These are phyloP conservation scores for Leucocoprinus sp. DNA, from an alignment of 768 basidiomycete genomes.

Conservation along the genomic window DNA sequence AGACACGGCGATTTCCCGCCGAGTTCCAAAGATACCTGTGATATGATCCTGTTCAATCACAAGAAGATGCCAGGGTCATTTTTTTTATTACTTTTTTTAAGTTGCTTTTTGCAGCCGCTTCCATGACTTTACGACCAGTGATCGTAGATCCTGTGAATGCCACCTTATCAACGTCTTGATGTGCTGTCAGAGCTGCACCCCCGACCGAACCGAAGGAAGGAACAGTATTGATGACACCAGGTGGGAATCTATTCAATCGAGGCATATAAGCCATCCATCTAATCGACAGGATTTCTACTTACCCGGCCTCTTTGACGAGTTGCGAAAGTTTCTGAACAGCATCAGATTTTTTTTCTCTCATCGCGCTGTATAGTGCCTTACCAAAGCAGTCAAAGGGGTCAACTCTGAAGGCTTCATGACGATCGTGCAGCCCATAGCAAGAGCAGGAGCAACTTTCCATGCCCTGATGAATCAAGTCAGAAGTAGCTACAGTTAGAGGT, in stretches of 20 bases:
- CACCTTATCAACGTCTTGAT: conserved; percentile 85
- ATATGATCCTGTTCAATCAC: conserved; percentile 9
- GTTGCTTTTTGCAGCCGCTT: conserved; percentile 88
- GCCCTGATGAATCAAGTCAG: conserved; percentile 33
- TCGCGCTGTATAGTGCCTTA: conserved; percentile 23
- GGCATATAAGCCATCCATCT: conserved; percentile 8
- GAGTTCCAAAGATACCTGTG: conserved; percentile 81
- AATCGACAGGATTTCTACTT: conserved; percentile 15
- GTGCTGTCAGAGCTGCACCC: conserved; percentile 77
- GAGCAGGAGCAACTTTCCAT: conserved; percentile 91
- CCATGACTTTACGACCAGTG: conserved; percentile 86
- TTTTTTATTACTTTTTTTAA: conserved; percentile 68
- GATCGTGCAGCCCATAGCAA: conserved; percentile 87
- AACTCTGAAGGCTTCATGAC: conserved; percentile 94
- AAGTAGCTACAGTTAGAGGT: neutral
- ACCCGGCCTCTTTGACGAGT: conserved; percentile 81
- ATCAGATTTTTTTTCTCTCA: conserved; percentile 8
- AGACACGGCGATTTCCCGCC: conserved; percentile 90
- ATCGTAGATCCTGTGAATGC: conserved; percentile 92
- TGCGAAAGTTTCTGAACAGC: conserved; percentile 65
- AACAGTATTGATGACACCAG: conserved; percentile 85
- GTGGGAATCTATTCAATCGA: conserved; percentile 56
- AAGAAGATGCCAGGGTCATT: neutral
- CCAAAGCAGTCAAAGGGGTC: conserved; percentile 76
- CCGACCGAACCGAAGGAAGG: conserved; percentile 77